Percentiles rank a stretch among this genome's conserved stretches.
These are phyloP conservation scores for Alternaria incomplexa DNA, from an alignment of 2,329 filamentous ascomycete species.

Conservation along the genomic window DNA sequence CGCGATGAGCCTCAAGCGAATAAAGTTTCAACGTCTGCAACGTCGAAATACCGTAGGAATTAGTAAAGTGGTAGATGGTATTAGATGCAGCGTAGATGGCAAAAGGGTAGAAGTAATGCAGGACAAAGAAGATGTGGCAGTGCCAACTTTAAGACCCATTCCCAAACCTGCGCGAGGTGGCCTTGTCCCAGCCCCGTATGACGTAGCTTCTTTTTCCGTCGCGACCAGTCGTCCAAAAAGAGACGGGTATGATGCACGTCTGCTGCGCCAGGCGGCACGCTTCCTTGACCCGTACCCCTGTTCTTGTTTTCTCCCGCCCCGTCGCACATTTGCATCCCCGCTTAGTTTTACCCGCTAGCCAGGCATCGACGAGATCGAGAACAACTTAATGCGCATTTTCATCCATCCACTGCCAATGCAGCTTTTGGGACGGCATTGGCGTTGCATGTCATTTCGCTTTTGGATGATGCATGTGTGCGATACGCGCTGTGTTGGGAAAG, in stretches of 20 bases:
- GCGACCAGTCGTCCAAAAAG: not conserved
- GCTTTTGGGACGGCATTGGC: not conserved
- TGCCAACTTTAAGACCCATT: slow-evolving; percentile 10
- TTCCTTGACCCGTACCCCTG: not conserved
- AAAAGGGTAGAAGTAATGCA: not conserved
- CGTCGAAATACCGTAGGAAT: not conserved
- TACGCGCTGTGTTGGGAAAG: not conserved
- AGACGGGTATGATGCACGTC: not conserved
- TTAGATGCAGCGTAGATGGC: not conserved
- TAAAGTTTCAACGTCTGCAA: not conserved
- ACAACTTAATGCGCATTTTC: not conserved
- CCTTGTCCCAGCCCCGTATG: slow-evolving; percentile 9
- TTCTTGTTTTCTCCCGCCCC: not conserved
- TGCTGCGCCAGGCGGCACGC: not conserved
- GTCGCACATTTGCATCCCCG: not conserved
- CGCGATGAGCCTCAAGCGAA: not conserved
- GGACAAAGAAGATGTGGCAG: slow-evolving; percentile 7
- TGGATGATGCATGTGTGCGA: not conserved
- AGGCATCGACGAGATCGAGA: not conserved
- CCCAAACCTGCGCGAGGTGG: not conserved
- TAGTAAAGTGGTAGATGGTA: not conserved
- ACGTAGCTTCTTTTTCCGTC: slow-evolving; percentile 7
- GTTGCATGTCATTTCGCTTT: slow-evolving; percentile 1
- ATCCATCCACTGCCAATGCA: not conserved
- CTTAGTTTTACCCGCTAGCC: not conserved